phyloP scores from a whole-genome alignment of 306 rosid species.

The Parietaria judaica region DNA sequence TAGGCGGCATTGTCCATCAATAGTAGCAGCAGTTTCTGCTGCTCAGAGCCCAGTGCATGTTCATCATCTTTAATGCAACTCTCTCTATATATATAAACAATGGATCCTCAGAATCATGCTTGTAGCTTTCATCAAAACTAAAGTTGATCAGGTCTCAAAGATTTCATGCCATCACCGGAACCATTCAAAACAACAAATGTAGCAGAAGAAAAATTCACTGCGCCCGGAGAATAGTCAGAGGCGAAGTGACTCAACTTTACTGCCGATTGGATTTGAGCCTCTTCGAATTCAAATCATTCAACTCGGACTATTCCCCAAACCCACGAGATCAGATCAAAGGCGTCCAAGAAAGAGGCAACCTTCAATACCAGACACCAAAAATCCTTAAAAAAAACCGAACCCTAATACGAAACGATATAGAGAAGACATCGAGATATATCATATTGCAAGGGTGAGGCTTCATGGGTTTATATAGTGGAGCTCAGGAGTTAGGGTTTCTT shows the following conservation, averaged over 20 bases:
- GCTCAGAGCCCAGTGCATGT: conserved; percentile 99
- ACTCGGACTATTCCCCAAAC: neutral
- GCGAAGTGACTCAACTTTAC: conserved; percentile 87
- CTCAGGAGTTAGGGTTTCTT: neutral
- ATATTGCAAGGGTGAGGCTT: neutral
- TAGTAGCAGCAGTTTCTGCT: conserved; percentile 28
- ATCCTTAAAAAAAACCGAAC: too few species aligned
- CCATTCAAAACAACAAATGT: conserved; percentile 24
- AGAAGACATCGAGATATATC: too few species aligned
- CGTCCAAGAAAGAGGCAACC: neutral
- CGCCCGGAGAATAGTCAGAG: conserved; percentile 41
- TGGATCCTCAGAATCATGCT: conserved; percentile 84
- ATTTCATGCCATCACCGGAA: conserved; percentile 96
- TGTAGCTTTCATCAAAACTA: conserved; percentile 63
- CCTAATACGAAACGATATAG: neutral
- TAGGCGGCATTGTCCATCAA: conserved; percentile 88
- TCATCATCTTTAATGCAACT: conserved; percentile 30
- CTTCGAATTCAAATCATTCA: conserved; percentile 3
- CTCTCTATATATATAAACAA: neutral
- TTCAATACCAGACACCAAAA: too few species aligned
- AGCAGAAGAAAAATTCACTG: conserved; percentile 70
- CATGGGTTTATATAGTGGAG: neutral
- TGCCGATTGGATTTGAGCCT: conserved; percentile 46
- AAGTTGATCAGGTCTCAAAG: conserved; percentile 95
- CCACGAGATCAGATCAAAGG: neutral